These are phyloP conservation scores for Cryptosporidium andersoni DNA, from an alignment of 169 alveolate genomes.

Conservation along the genomic window DNA sequence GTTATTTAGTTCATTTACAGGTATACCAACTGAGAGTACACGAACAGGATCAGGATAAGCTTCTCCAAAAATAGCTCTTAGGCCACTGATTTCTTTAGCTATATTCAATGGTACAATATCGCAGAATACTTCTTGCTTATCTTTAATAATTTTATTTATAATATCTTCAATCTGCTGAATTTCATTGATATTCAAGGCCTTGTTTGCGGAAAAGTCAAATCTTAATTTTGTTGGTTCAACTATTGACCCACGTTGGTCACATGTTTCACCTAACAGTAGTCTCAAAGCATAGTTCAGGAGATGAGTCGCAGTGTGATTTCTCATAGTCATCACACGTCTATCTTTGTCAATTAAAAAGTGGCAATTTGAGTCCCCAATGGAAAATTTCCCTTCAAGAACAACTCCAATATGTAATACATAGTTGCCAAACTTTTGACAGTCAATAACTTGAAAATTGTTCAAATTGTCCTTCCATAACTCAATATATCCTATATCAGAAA, in stretches of 20 bases:
- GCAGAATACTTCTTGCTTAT: slow-evolving; percentile 75
- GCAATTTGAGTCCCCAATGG: slow-evolving; percentile 58
- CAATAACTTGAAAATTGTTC: slow-evolving; percentile 79
- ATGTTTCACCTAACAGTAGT: slow-evolving; percentile 75
- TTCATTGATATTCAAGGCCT: slow-evolving; percentile 77
- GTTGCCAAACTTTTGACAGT: slow-evolving; percentile 85
- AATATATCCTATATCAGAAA: slow-evolving; percentile 71
- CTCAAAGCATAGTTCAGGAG: slow-evolving; percentile 87
- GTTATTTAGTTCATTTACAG: slow-evolving; percentile 72
- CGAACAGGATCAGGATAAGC: slow-evolving; percentile 91
- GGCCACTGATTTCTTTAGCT: slow-evolving; percentile 76
- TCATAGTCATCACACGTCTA: slow-evolving; percentile 87
- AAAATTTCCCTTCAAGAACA: slow-evolving; percentile 30
- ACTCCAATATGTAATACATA: slow-evolving; percentile 87
- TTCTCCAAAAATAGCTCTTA: slow-evolving; percentile 88
- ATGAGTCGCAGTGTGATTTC: slow-evolving; percentile 93
- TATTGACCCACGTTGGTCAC: slow-evolving; percentile 87
- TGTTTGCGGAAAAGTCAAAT: slow-evolving; percentile 83
- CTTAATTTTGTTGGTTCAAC: slow-evolving; percentile 85
- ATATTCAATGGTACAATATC: slow-evolving; percentile 75
- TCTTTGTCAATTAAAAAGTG: slow-evolving; percentile 79
- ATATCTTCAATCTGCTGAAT: slow-evolving; percentile 75
- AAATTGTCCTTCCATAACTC: slow-evolving; percentile 33
- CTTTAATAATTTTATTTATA: slow-evolving; percentile 76
- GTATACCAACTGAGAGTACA: slow-evolving; percentile 87